phyloP scores from a whole-genome alignment of 805 yeast species.

The Ogataea naganishii region DNA sequence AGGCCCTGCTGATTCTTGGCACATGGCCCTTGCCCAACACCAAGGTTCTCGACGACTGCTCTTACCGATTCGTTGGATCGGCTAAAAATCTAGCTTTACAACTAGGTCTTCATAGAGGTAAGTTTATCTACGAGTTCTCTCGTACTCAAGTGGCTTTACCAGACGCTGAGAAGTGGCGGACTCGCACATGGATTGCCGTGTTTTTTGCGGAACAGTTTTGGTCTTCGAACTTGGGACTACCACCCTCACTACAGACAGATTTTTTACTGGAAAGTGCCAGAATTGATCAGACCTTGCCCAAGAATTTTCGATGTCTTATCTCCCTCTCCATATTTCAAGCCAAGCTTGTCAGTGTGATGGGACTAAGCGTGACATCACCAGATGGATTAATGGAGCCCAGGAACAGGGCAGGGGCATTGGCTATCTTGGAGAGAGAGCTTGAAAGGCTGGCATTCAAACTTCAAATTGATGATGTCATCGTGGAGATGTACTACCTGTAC shows the following conservation, averaged over 20 bases:
- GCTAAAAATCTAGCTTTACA: slow-evolving; percentile 82
- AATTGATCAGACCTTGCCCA: slow-evolving; percentile 56
- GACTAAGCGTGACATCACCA: slow-evolving; percentile 73
- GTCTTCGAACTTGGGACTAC: slow-evolving; percentile 82
- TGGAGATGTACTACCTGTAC: slow-evolving; percentile 73
- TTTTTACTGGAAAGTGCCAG: slow-evolving; percentile 74
- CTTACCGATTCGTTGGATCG: slow-evolving; percentile 79
- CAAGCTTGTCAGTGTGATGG: slow-evolving; percentile 77
- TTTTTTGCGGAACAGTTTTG: slow-evolving; percentile 86
- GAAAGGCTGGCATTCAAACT: slow-evolving; percentile 61
- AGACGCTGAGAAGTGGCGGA: slow-evolving; percentile 90
- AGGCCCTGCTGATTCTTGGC: slow-evolving; percentile 75
- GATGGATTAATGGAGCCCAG: slow-evolving; percentile 85
- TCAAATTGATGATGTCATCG: slow-evolving; percentile 55
- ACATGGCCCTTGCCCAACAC: slow-evolving; percentile 93
- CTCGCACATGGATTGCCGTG: slow-evolving; percentile 85
- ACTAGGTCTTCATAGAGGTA: slow-evolving; percentile 85
- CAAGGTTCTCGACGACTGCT: slow-evolving; percentile 85
- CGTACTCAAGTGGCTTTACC: slow-evolving; percentile 83
- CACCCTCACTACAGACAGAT: slow-evolving; percentile 80
- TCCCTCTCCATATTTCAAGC: slow-evolving; percentile 76
- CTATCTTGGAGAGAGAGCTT: slow-evolving; percentile 71
- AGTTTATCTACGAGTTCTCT: slow-evolving; percentile 83
- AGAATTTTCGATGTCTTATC: slow-evolving; percentile 61
- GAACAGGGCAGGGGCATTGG: slow-evolving; percentile 71